Evolutionary conservation across 208 protist species (phyloP).

Genomic region (Polymyxa betae): DNA sequence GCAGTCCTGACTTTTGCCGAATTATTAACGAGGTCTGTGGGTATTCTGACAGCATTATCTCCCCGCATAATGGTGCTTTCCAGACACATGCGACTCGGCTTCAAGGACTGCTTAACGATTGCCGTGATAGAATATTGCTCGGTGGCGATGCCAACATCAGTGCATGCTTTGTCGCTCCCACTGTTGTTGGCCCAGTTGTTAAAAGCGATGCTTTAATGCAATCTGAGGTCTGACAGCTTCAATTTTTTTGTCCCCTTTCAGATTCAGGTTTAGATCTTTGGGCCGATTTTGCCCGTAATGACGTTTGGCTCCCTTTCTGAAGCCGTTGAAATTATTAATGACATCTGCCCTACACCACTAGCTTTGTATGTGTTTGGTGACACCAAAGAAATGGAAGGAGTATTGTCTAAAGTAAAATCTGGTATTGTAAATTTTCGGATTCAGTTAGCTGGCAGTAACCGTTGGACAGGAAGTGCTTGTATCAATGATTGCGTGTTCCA

Average conservation of each 20-base stretch:
- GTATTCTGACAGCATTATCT: background rate
- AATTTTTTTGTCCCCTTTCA: too few relatives aligned
- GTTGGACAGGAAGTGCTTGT: background rate
- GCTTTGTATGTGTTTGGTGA: slow-evolving; percentile 27
- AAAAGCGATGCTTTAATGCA: background rate
- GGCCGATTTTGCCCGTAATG: slow-evolving; percentile 7
- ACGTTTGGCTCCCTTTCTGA: background rate
- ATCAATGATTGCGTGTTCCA: slow-evolving; percentile 42
- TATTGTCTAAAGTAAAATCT: background rate
- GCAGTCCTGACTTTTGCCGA: background rate
- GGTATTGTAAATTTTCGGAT: background rate
- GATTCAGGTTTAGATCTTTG: background rate
- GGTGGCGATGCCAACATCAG: slow-evolving; percentile 47
- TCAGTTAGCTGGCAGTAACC: background rate
- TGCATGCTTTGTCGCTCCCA: background rate
- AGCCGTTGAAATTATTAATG: background rate
- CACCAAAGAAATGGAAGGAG: background rate
- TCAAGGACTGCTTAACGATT: background rate
- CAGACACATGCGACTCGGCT: slow-evolving; percentile 8
- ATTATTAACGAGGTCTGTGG: background rate
- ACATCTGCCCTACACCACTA: background rate
- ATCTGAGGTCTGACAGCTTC: background rate
- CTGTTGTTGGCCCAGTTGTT: slow-evolving; percentile 16
- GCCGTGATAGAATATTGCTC: background rate
- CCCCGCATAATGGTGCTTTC: background rate